Evolutionary conservation across 371 early-diverging fungal genomes (phyloP).

Genomic region (Mucor lusitanicus): DNA sequence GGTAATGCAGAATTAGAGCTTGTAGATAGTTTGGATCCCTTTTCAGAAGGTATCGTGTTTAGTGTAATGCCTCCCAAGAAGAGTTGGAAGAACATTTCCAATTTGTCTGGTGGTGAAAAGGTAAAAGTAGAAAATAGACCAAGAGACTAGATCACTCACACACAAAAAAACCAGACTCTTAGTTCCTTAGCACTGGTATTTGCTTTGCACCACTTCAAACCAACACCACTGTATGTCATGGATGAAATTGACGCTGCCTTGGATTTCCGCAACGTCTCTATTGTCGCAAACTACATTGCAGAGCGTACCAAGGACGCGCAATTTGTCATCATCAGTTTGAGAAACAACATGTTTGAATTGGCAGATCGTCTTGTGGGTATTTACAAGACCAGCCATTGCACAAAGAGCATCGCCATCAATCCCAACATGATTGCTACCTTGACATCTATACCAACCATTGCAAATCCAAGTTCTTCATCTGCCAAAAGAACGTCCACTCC

Average conservation of each 20-base stretch:
- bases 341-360: slow-evolving; percentile 99
- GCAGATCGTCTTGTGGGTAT: slow-evolving; percentile 99
- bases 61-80: slow-evolving; percentile 99
- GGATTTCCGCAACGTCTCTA: slow-evolving; percentile 99
- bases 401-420: slow-evolving; percentile 84
- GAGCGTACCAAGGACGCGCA: slow-evolving; percentile 98
- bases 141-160: too few relatives aligned
- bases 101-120: slow-evolving; percentile 99
- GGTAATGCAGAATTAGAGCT: slow-evolving; percentile 99
- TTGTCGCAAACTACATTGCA: slow-evolving; percentile 99
- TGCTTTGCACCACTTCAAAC: slow-evolving; percentile 99
- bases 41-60: slow-evolving; percentile 98
- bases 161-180: slow-evolving; percentile 72
- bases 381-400: slow-evolving; percentile 95
- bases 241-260: slow-evolving; percentile 99
- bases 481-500: not conserved
- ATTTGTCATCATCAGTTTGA: slow-evolving; percentile 98
- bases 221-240: slow-evolving; percentile 99
- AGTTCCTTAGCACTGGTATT: slow-evolving; percentile 98
- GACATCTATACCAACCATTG: slow-evolving; percentile 23
- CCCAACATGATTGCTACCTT: slow-evolving; percentile 52
- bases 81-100: slow-evolving; percentile 99
- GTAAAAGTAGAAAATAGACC: slow-evolving; percentile 33
- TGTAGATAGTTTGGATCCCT: slow-evolving; percentile 99
- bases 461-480: not conserved